Conservation (phyloP, 208 protist species). For the Acanthamoeba sp. region DNA sequence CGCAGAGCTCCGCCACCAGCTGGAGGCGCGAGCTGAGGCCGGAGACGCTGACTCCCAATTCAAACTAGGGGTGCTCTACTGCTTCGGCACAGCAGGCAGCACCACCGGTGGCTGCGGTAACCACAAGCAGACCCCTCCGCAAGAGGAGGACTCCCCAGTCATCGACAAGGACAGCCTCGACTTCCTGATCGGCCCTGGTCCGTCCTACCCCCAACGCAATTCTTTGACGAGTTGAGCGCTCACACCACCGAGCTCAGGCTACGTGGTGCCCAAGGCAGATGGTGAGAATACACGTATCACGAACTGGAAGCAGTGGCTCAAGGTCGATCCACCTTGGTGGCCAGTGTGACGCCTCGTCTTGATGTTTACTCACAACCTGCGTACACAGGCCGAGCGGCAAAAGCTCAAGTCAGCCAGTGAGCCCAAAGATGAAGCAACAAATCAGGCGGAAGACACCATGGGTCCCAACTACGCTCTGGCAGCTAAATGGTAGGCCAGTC, state of each 20-base stretch:
- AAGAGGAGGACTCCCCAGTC: slow-evolving; percentile 29
- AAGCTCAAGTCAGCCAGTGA: not conserved
- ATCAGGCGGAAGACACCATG: not conserved
- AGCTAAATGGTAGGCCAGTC: not conserved
- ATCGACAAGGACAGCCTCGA: slow-evolving; percentile 34
- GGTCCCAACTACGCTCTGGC: slow-evolving; percentile 19
- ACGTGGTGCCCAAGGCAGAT: slow-evolving; percentile 41
- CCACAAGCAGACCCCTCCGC: not conserved
- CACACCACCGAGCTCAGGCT: not conserved
- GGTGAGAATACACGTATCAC: slow-evolving; percentile 52
- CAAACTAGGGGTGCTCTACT: slow-evolving; percentile 42
- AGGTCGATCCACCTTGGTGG: not conserved
- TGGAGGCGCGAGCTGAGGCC: slow-evolving; percentile 12
- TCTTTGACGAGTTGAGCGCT: too few relatives aligned
- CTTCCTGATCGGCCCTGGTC: slow-evolving; percentile 53
- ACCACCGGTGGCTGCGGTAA: not conserved
- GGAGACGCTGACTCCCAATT: slow-evolving; percentile 47
- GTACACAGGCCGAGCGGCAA: not conserved
- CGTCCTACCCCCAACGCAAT: too few relatives aligned
- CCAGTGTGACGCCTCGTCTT: not conserved
- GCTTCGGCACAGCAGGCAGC: not conserved
- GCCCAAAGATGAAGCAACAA: not conserved
- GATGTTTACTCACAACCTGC: not conserved
- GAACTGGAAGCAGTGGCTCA: slow-evolving; percentile 59
- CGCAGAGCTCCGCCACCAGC: not conserved